Percentiles rank a stretch among this genome's conserved stretches.
Evolutionary conservation across 2,329 filamentous ascomycete genomes (phyloP).

Genomic region (Cercospora janseana): DNA sequence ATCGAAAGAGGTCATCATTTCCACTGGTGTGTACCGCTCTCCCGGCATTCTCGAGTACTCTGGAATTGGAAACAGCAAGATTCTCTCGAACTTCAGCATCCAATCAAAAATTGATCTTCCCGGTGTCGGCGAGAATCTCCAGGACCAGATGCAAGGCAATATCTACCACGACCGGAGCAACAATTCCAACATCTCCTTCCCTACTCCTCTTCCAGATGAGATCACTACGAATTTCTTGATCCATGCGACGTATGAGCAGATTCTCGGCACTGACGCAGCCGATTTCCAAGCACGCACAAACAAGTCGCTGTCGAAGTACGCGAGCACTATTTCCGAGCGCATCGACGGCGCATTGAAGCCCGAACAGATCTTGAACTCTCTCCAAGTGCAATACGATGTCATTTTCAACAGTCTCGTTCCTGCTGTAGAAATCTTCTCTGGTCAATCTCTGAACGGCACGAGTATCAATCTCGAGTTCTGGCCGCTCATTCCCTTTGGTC

Average conservation of each 20-base stretch:
- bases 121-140: slow-evolving; percentile 34
- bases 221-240: slow-evolving; percentile 18
- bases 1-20: slow-evolving; percentile 33
- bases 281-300: slow-evolving; percentile 8
- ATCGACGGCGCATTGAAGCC: slow-evolving; percentile 18
- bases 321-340: slow-evolving; percentile 6
- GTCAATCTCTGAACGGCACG: slow-evolving; percentile 9
- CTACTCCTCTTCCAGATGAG: slow-evolving; percentile 9
- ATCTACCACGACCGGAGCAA: slow-evolving; percentile 10
- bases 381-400: slow-evolving; percentile 17
- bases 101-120: slow-evolving; percentile 33
- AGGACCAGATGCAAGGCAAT: slow-evolving; percentile 30
- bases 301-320: slow-evolving; percentile 10
- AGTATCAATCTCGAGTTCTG: slow-evolving; percentile 23
- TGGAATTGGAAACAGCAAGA: slow-evolving; percentile 53
- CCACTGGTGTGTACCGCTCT: slow-evolving; percentile 52
- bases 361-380: slow-evolving; percentile 17
- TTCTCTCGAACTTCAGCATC: slow-evolving; percentile 44
- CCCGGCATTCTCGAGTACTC: slow-evolving; percentile 60
- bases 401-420: slow-evolving; percentile 18
- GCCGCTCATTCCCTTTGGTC: slow-evolving; percentile 29
- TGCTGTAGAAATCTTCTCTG: slow-evolving; percentile 16
- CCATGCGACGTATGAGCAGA: slow-evolving; percentile 18
- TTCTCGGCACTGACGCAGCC: slow-evolving; percentile 16
- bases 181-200: slow-evolving; percentile 15